Base-by-base conservation (phyloP, 2,329 filamentous ascomycete species). In the Alternaria hordeiaustralica region DNA sequence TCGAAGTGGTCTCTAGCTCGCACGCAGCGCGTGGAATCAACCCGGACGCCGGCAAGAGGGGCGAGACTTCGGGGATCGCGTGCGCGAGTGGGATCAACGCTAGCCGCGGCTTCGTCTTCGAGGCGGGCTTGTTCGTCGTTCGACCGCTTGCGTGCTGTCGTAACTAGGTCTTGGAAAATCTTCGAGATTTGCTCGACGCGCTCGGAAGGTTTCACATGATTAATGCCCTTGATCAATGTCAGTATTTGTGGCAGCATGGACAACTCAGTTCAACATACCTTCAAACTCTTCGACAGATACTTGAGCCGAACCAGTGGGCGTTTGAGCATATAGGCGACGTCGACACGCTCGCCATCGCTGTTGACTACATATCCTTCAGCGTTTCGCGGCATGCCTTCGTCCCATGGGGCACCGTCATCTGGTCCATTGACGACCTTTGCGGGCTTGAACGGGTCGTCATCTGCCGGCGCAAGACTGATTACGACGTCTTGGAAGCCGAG, bases 401-500 rank as follows among this genome's bases (percentile, higher is more conserved):
- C 86, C 75, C 85, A 85, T 5, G 82, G 82, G 12, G 84, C 82
- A 33, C 83, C 79, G 63, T 81, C 80, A 3, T 75, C 77, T 83
- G 90, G 57, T 83, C 74, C 76, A 18, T 75, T 71, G 15, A 80
- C 71, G 6, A 78, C 62, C 59, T 74, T 80, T 12, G 76, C 75
- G 10, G 74, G 75, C 46, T 84, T 66, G 87, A 88, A 82, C 87
- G 77, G 72, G 43, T 88, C 85, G 51, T 90, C 88, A 33, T 90
- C 88, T 5, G 89, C 87, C 8, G 93, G 92, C 2, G 93, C 94
- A 33, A 98, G 88, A 76, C 97, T 98, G 71, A 99, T 93, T 54
- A 98, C 89, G 20, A 99, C 89, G 76, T 97, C 94, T 74, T 97
- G 92, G 79, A 98, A 99, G 1, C 96, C 96, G 51, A 98, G 86